A percentile compares a stretch with the other conserved stretches of the same genome.
Conservation (phyloP, 805 yeast species). For the Barnettozyma californica region DNA sequence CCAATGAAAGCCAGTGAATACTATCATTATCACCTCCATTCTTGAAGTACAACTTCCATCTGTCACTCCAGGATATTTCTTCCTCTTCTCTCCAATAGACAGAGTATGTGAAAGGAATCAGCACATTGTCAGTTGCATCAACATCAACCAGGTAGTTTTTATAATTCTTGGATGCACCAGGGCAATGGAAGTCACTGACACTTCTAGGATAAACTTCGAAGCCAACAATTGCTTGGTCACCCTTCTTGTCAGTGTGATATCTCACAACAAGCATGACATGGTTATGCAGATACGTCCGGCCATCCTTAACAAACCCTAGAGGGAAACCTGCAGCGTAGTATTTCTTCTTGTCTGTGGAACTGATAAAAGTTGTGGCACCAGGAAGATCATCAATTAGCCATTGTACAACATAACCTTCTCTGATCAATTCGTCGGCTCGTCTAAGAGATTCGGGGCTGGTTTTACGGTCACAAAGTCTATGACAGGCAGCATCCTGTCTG, state of each 20-base stretch:
- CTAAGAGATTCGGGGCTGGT: constrained; percentile 45
- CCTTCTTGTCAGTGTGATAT: constrained; percentile 48
- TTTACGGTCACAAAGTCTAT: constrained; percentile 60
- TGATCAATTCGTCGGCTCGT: constrained; percentile 56
- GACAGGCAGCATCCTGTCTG: constrained; percentile 62
- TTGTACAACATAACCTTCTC: constrained; percentile 69
- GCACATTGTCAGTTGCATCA: constrained; percentile 32
- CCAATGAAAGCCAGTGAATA: constrained; percentile 74
- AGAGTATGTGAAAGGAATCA: constrained; percentile 76
- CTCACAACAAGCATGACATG: constrained; percentile 79
- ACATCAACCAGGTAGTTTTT: constrained; percentile 50
- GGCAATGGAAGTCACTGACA: constrained; percentile 62
- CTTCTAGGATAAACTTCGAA: constrained; percentile 87
- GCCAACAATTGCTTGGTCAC: constrained; percentile 65
- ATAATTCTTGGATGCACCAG: constrained; percentile 62
- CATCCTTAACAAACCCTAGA: constrained; percentile 61
- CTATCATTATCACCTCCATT: constrained; percentile 44
- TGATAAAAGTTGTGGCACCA: constrained; percentile 78
- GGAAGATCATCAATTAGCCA: constrained; percentile 84
- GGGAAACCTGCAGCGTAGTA: constrained; percentile 88
- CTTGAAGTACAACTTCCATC: constrained; percentile 71
- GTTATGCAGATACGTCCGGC: constrained; percentile 62
- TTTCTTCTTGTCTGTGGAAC: constrained; percentile 50
- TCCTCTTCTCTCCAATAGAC: constrained; percentile 85
- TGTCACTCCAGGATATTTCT: constrained; percentile 53